Base-by-base conservation (phyloP, 805 yeast species). In the Kazachstania bromeliacearum region DNA sequence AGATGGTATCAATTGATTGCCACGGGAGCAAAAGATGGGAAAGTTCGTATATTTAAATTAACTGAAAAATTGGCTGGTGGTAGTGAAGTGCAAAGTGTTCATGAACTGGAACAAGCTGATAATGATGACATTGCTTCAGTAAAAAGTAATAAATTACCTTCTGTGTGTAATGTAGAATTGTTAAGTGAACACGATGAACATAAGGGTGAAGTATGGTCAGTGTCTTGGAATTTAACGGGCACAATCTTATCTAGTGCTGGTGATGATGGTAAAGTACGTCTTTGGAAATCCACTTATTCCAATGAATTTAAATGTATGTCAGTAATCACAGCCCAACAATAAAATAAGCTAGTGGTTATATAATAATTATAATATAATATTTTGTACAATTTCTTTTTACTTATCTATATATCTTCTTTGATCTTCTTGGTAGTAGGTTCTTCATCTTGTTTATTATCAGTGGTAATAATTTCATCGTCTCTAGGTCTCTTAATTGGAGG, bases 1-100 rank as follows among this genome's bases (percentile, higher is more conserved):
- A 67, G 95, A 46, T 76, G 79, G 44, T 84, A 75, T 55, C 95
- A 89, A 48, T 64, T 88, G 33, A 68, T 92, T 29, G 97, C 99
- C 1, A 89, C 97, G 0, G 97, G 94, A 4, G 87, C 95, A 55
- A 87, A 87, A 56, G 99, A 92, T 57, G 98, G 97, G 1, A 75
- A 68, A 50, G 87, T 92, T 8, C 72, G 97, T 36, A 79, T 92
- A 3, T 89, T 79, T 67, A 84, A 82, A 57, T 66, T 87, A 5
- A 65, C 67, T 4, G 87, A 79, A 31, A 43, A 13, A 17, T 13
- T 26, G 12, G 24, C 21, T 18, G 27, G 21, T 22, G 21, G 9
- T 13, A 34, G 35, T 15, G 32, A 21, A 5, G 24, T 20, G 17
- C 19, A 21, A 18, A 19, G n/a, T 13, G 30, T 33, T 7, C 18